Evolutionary conservation across 306 rosid genomes (phyloP).

Genomic region (Sophora flavescens): DNA sequence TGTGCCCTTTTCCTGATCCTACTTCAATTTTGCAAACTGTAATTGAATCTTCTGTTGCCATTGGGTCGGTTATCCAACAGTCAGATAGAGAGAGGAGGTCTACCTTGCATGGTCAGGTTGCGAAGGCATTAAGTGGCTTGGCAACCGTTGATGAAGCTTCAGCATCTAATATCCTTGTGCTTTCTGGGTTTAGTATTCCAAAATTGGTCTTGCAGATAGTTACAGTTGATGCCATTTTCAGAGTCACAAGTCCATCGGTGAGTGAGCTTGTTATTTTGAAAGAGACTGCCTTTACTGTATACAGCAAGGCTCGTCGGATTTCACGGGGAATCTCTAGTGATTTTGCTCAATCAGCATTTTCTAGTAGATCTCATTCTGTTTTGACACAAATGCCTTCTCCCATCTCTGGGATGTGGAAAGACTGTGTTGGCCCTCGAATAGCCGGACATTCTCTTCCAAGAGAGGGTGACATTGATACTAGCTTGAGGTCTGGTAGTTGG

Average conservation of each 20-base stretch:
- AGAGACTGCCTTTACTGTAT: slow-evolving; percentile 94
- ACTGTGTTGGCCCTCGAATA: slow-evolving; percentile 86
- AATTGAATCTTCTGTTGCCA: slow-evolving; percentile 87
- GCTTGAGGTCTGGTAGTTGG: slow-evolving; percentile 87
- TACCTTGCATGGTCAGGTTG: slow-evolving; percentile 80
- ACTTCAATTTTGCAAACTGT: slow-evolving; percentile 91
- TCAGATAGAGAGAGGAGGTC: slow-evolving; percentile 92
- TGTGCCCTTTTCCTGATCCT: slow-evolving; percentile 98
- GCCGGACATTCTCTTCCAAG: slow-evolving; percentile 89
- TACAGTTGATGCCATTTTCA: slow-evolving; percentile 93
- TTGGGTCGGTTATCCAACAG: slow-evolving; percentile 86
- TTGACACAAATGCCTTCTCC: slow-evolving; percentile 87
- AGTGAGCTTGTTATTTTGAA: slow-evolving; percentile 87
- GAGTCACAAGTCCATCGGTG: slow-evolving; percentile 90
- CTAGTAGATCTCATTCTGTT: slow-evolving; percentile 78
- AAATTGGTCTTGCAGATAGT: slow-evolving; percentile 93
- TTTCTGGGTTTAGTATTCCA: slow-evolving; percentile 87
- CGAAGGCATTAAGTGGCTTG: slow-evolving; percentile 90
- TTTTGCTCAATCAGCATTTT: slow-evolving; percentile 66
- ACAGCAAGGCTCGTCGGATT: slow-evolving; percentile 93
- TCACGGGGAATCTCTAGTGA: slow-evolving; percentile 83
- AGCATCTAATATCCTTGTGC: slow-evolving; percentile 80
- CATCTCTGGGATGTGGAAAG: slow-evolving; percentile 93
- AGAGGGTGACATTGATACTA: slow-evolving; percentile 97
- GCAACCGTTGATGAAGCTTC: slow-evolving; percentile 97